Percentiles rank a stretch among this genome's conserved stretches.
Conservation (phyloP, 116 monocot genomes). For the Papilionanthe hybrid region DNA sequence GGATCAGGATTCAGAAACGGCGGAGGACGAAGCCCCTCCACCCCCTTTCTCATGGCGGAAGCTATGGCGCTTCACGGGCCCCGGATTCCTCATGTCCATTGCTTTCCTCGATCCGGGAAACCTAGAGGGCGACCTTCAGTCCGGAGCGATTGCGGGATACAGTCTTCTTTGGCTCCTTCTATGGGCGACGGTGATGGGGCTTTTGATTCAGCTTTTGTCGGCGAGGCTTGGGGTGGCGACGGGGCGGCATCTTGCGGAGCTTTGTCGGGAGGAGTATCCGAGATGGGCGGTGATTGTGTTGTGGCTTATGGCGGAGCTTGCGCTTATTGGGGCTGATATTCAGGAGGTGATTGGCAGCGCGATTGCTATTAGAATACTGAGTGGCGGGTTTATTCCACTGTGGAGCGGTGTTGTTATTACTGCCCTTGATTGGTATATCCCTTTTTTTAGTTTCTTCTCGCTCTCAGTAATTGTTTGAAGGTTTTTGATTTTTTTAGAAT, state of each 20-base stretch:
- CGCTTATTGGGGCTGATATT: conserved; percentile 85
- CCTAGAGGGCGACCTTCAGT: conserved; percentile 89
- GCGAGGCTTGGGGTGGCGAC: conserved; percentile 80
- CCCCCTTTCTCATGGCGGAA: conserved; percentile 82
- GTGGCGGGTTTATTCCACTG: conserved; percentile 60
- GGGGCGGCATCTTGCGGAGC: conserved; percentile 84
- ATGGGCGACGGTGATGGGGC: conserved; percentile 90
- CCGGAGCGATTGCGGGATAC: conserved; percentile 78
- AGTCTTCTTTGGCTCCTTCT: conserved; percentile 83
- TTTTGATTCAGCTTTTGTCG: conserved; percentile 73
- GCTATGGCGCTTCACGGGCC: conserved; percentile 89
- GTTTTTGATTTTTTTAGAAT: not conserved
- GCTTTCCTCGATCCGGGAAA: conserved; percentile 93
- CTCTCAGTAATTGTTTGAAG: not conserved
- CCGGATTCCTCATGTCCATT: conserved; percentile 89
- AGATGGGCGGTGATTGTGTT: conserved; percentile 49
- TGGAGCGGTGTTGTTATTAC: conserved; percentile 90
- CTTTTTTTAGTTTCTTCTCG: not conserved
- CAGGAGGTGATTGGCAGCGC: conserved; percentile 98
- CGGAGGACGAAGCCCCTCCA: not conserved
- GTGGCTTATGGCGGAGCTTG: conserved; percentile 92
- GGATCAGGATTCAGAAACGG: conserved; percentile 3
- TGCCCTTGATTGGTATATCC: conserved; percentile 64
- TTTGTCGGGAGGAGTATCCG: conserved; percentile 85
- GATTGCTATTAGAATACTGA: conserved; percentile 84